These are phyloP conservation scores for Diutina pseudorugosa DNA, from an alignment of 1,139 yeast species.

Conservation along the genomic window DNA sequence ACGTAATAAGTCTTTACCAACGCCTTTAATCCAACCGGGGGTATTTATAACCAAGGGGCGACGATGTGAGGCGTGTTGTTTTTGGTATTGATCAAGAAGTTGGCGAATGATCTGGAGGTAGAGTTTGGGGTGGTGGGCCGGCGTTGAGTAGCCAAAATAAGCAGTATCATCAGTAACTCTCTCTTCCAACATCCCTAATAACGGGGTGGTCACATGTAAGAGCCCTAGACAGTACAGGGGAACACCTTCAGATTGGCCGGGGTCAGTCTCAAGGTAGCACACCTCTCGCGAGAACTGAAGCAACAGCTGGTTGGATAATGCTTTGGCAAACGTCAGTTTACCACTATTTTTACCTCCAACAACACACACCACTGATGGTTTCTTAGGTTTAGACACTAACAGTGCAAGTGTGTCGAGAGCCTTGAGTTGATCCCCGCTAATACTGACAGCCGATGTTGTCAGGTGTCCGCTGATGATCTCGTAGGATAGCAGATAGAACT, in stretches of 20 bases:
- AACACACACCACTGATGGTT: neutral
- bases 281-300: neutral
- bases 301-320: neutral
- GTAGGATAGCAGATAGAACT: neutral
- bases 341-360: conserved; percentile 1
- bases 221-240: neutral
- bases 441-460: neutral
- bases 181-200: neutral
- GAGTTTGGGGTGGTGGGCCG: neutral
- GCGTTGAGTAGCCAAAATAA: neutral
- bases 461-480: neutral
- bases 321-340: conserved; percentile 1
- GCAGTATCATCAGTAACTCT: neutral
- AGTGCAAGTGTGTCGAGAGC: neutral
- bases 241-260: neutral
- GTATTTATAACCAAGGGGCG: neutral
- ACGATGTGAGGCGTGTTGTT: neutral
- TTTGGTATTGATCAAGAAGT: neutral
- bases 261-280: neutral
- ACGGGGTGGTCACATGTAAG: neutral
- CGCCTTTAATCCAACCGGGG: conserved; percentile 1
- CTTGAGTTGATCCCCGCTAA: neutral
- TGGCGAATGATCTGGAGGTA: neutral
- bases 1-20: neutral
- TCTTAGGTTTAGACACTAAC: neutral